These are phyloP conservation scores for Entonaema liquescens DNA, from an alignment of 495 filamentous ascomycete species.

Conservation along the genomic window DNA sequence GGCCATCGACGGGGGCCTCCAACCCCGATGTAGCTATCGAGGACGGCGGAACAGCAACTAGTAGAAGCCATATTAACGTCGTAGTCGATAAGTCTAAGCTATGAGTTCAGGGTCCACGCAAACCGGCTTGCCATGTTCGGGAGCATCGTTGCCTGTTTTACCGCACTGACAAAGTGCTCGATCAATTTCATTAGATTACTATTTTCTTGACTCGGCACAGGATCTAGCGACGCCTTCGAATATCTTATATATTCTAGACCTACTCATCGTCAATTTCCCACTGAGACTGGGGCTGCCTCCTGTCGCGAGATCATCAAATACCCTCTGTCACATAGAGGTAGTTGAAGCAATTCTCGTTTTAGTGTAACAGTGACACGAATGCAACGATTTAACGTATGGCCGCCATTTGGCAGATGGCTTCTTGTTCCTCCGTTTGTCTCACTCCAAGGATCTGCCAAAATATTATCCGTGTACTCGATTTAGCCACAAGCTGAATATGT, in stretches of 20 bases:
- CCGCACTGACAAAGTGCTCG: not conserved
- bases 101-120: conserved; percentile 8
- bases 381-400: conserved; percentile 7
- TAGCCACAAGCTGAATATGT: not conserved
- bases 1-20: conserved; percentile 23
- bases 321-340: not conserved
- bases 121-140: not conserved
- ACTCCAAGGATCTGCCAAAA: not conserved
- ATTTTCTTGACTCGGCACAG: not conserved
- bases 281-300: not conserved
- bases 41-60: conserved; percentile 1
- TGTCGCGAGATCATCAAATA: not conserved
- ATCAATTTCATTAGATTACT: not conserved
- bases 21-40: conserved; percentile 3
- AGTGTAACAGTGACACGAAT: conserved; percentile 28
- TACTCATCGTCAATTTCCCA: not conserved
- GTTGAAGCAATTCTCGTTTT: not conserved
- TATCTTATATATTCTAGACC: not conserved
- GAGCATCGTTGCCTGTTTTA: not conserved
- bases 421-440: conserved; percentile 26
- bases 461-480: not conserved
- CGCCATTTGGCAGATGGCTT: conserved; percentile 1
- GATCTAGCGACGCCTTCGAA: not conserved
- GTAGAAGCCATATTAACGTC: conserved; percentile 14
- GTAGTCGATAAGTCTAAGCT: conserved; percentile 33